phyloP scores from a whole-genome alignment of 495 filamentous ascomycete genomes.

The Aspergillus sparsus region DNA sequence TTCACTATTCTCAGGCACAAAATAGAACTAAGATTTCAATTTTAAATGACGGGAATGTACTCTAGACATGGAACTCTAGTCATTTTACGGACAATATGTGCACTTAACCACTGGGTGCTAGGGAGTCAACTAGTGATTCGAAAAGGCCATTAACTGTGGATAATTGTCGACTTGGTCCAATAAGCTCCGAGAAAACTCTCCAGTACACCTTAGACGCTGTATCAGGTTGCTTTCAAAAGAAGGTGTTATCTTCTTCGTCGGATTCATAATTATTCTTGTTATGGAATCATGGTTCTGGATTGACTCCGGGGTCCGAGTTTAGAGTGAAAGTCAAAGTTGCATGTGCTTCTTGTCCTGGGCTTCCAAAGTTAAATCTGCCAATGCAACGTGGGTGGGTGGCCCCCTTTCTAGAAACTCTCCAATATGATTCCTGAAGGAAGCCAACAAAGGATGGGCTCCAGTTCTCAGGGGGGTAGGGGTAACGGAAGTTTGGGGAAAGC shows the following conservation, averaged over 20 bases:
- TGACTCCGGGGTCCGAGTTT: not conserved
- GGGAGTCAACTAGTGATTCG: too few relatives aligned
- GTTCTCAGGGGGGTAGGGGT: constrained; percentile 14
- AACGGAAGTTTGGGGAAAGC: constrained; percentile 19
- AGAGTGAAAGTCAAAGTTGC: constrained; percentile 7
- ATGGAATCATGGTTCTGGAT: not conserved
- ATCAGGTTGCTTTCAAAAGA: too few relatives aligned
- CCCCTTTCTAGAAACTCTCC: constrained; percentile 16
- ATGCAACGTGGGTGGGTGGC: constrained; percentile 15
- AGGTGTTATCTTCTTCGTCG: not conserved
- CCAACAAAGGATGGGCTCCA: constrained; percentile 1
- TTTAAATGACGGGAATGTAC: too few relatives aligned
- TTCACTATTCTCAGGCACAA: too few relatives aligned
- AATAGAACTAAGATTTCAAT: too few relatives aligned
- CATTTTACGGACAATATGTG: too few relatives aligned
- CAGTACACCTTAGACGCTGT: too few relatives aligned
- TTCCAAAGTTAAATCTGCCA: constrained; percentile 8
- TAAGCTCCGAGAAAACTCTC: too few relatives aligned
- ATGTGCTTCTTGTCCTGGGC: constrained; percentile 1
- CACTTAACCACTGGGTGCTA: too few relatives aligned
- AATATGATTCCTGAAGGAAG: constrained; percentile 4
- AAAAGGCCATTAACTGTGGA: too few relatives aligned
- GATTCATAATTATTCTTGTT: not conserved
- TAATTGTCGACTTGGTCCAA: too few relatives aligned
- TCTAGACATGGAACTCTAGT: too few relatives aligned